Evolutionary conservation across 1,284 basidiomycete species (phyloP), one percentile per base, ranked within the genome.

Genomic region (Boletus mariae): DNA sequence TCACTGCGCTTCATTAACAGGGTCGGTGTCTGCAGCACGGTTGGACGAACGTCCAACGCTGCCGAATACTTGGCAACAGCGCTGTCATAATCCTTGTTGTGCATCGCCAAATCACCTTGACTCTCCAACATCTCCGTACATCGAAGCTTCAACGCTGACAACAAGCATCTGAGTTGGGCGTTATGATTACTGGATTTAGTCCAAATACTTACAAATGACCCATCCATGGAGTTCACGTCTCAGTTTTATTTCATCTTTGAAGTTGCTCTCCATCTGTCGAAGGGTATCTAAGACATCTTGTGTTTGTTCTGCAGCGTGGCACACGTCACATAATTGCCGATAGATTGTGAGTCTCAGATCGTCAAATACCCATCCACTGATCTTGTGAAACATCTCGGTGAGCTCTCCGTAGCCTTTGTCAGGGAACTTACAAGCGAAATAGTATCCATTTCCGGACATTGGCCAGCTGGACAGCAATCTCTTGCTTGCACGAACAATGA

Each of bases 361-460:
- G 28, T 55, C 51, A 17, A 64, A 59, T 17, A 34, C n/a, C 62
- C 65, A 67, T 11, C 64, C 53, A 9, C 34, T 62, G 15, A 65
- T 45, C 65, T 63, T 20, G 38, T 1, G 38, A 5, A 26, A 13
- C 5, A n/a, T 48, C 17, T 43, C 6, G 9, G 11, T 41, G 2
- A 50, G 26, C 4, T 20, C 9, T 46, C 41, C 13, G 3, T 35
- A 3, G 7, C 9, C 9, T 28, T 35, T 35, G 15, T 12, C 6
- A 41, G 38, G 12, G 20, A 2, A 13, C 61, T 56, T 46, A 61
- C 55, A 0, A 63, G 50, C 2, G 63, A 63, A 6, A 61, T 15
- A 4, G 47, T 41, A 28, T 53, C 51, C 20, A 59, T 9, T 12
- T 53, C 53, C 12, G 46, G 44, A 26, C 1, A 40, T 25, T 41